phyloP scores from a whole-genome alignment of 1,139 yeast genomes.

The Pneumocystis canis region DNA sequence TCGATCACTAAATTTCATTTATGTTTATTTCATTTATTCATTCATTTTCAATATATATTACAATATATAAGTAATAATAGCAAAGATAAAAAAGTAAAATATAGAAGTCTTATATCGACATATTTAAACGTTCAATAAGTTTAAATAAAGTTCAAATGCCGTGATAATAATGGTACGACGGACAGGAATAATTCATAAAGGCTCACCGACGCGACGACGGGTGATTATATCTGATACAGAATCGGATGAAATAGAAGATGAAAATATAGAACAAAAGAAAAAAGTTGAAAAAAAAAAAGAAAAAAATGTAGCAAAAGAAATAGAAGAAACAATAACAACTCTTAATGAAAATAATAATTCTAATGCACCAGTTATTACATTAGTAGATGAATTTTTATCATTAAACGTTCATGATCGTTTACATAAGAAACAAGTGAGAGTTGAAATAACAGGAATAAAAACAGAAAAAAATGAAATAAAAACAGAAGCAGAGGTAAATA shows the following conservation, averaged over 20 bases:
- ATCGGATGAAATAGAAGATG: background rate
- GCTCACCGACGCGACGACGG: background rate
- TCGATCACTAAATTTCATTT: too few species aligned
- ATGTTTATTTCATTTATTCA: too few species aligned
- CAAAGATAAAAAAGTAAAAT: too few species aligned
- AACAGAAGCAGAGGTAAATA: background rate
- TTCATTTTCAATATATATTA: too few species aligned
- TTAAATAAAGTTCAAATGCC: background rate
- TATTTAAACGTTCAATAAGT: too few species aligned
- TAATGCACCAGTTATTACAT: background rate
- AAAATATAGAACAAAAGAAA: background rate
- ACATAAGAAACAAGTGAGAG: background rate
- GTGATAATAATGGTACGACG: background rate
- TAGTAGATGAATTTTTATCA: background rate
- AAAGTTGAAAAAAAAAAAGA: background rate
- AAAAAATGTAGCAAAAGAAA: background rate
- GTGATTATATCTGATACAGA: background rate
- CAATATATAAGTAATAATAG: too few species aligned
- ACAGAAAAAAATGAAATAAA: background rate
- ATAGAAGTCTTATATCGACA: too few species aligned
- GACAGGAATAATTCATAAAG: background rate
- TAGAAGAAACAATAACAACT: background rate
- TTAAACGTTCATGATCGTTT: background rate
- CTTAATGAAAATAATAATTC: too few species aligned
- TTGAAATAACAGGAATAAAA: background rate